Evolutionary conservation across 208 protist genomes (phyloP).

Genomic region (Trypanosoma theileri): DNA sequence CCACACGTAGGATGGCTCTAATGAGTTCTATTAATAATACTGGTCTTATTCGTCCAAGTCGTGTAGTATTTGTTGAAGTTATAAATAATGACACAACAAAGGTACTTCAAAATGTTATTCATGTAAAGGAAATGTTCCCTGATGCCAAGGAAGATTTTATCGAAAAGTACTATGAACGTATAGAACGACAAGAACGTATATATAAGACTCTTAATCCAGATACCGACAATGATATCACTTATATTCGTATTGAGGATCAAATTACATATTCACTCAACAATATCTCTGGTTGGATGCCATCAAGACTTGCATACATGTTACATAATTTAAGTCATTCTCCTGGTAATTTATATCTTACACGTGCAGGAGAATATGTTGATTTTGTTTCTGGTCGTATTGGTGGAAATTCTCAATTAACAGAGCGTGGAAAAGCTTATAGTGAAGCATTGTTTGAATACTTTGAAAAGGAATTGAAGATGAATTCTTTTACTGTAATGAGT

Average conservation of each 20-base stretch:
- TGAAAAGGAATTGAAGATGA: constrained; percentile 39
- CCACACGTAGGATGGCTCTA: constrained; percentile 53
- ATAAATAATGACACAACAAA: constrained; percentile 57
- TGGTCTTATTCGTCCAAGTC: constrained; percentile 51
- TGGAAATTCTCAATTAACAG: constrained; percentile 82
- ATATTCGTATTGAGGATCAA: constrained; percentile 82
- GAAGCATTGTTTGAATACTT: constrained; percentile 73
- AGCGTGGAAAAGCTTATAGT: constrained; percentile 72
- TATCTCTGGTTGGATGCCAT: constrained; percentile 87
- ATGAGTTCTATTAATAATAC: constrained; percentile 70
- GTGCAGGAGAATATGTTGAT: constrained; percentile 85
- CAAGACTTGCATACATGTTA: constrained; percentile 83
- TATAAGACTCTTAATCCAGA: constrained; percentile 75
- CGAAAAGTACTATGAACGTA: constrained; percentile 69
- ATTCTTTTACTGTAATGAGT: constrained; percentile 69
- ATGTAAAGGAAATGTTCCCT: constrained; percentile 50
- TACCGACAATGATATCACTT: constrained; percentile 73
- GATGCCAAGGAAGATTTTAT: constrained; percentile 69
- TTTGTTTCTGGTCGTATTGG: constrained; percentile 73
- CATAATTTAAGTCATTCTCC: constrained; percentile 82
- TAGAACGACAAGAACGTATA: constrained; percentile 61
- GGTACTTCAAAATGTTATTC: constrained; percentile 63
- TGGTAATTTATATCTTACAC: constrained; percentile 76
- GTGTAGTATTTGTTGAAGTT: constrained; percentile 85
- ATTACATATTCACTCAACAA: constrained; percentile 79